Percentiles rank a stretch among this genome's conserved stretches.
Conservation (phyloP, 768 basidiomycete species). For the Wakefieldia striispora region DNA sequence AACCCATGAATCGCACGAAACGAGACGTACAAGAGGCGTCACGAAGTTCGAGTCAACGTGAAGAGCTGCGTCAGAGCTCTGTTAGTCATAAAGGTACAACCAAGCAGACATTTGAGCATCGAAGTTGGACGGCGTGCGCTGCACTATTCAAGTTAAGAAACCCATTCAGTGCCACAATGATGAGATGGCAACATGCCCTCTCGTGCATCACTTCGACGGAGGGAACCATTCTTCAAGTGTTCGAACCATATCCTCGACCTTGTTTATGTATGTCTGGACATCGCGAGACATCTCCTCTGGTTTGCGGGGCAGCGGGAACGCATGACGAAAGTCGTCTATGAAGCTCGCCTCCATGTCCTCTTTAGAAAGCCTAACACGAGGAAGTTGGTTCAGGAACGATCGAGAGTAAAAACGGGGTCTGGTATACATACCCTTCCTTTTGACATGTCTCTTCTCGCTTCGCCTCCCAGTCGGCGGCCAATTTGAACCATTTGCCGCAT, state of each 20-base stretch:
- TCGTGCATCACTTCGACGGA: background rate
- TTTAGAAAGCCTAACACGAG: conserved; percentile 8
- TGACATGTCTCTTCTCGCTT: conserved; percentile 11
- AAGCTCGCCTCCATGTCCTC: conserved; percentile 14
- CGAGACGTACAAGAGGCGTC: too few species aligned
- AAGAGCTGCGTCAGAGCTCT: too few species aligned
- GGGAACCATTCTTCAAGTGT: conserved; percentile 28
- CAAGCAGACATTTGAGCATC: too few species aligned
- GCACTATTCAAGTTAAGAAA: background rate
- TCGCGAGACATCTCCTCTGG: conserved; percentile 11
- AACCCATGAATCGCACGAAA: too few species aligned
- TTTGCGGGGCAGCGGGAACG: conserved; percentile 19
- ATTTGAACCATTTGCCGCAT: conserved; percentile 18
- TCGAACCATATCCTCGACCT: conserved; percentile 25
- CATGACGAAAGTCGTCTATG: conserved; percentile 22
- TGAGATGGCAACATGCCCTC: background rate
- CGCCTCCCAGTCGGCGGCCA: conserved; percentile 20
- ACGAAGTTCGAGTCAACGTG: too few species aligned
- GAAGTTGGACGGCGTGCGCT: too few species aligned
- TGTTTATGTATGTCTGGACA: conserved; percentile 25
- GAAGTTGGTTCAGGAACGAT: background rate
- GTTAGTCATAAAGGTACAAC: too few species aligned
- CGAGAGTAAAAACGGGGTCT: background rate
- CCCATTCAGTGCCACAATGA: background rate
- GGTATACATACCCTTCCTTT: conserved; percentile 7